Conservation (phyloP, 176 grass and related monocot genomes). For the Microstegium vimineum region DNA sequence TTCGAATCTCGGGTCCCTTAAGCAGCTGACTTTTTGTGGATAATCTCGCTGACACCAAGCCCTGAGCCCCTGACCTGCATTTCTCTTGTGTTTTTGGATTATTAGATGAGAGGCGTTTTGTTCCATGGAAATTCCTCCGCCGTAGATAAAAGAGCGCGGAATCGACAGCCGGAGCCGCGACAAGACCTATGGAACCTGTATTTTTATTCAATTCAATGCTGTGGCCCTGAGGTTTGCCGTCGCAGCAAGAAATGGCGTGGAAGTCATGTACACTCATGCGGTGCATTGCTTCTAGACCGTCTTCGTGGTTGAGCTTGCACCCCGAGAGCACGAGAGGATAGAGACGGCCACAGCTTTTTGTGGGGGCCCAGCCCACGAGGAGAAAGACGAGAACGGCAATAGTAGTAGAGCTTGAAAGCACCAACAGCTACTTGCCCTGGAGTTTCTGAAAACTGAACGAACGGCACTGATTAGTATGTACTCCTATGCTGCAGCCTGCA, state of each 20-base stretch:
- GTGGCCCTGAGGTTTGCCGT: conserved; percentile 15
- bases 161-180: not conserved
- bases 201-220: too few relatives aligned
- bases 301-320: not conserved
- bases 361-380: not conserved
- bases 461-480: too few relatives aligned
- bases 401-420: not conserved
- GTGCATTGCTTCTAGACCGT: conserved; percentile 47
- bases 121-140: not conserved
- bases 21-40: not conserved
- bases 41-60: not conserved
- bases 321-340: conserved; percentile 22
- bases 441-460: too few relatives aligned
- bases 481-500: not conserved
- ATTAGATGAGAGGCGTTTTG: not conserved
- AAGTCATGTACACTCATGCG: conserved; percentile 53
- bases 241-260: conserved; percentile 41
- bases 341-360: not conserved
- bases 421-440: not conserved
- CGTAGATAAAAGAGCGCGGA: not conserved
- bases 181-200: not conserved
- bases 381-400: not conserved
- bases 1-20: not conserved
- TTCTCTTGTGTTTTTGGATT: not conserved
- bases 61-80: not conserved